Conservation (phyloP, 2,329 filamentous ascomycete species). For the Nothopassalora personata region DNA sequence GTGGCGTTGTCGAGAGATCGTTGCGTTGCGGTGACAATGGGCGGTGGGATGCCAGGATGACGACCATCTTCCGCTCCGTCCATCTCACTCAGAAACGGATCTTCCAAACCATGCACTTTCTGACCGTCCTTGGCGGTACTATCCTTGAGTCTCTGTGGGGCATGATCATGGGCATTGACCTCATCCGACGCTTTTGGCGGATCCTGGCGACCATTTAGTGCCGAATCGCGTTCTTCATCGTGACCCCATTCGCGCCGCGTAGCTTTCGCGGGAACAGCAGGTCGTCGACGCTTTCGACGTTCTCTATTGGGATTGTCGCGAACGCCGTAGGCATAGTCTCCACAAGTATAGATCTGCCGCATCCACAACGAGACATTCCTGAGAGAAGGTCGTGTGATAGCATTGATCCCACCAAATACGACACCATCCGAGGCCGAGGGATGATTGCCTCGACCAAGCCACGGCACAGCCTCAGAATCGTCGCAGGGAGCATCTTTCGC, state of each 20-base stretch:
- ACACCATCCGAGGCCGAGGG: conserved; percentile 72
- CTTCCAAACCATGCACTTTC: neutral
- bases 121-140: neutral
- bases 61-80: conserved; percentile 11
- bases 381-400: conserved; percentile 65
- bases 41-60: conserved; percentile 41
- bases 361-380: conserved; percentile 76
- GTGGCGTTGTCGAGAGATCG: conserved; percentile 41
- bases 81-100: neutral
- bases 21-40: conserved; percentile 43
- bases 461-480: conserved; percentile 42
- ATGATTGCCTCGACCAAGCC: conserved; percentile 68
- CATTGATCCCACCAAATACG: conserved; percentile 76
- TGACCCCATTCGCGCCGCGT: conserved; percentile 4
- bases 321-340: conserved; percentile 78
- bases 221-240: conserved; percentile 1
- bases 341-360: conserved; percentile 79
- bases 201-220: neutral
- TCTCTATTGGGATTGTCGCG: conserved; percentile 68
- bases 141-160: neutral
- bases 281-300: conserved; percentile 47
- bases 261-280: conserved; percentile 22
- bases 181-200: neutral
- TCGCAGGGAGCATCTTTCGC: conserved; percentile 27
- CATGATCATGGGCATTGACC: conserved; percentile 14